Evolutionary conservation across 768 basidiomycete genomes (phyloP).

Genomic region (Leucosporidium yakuticum): DNA sequence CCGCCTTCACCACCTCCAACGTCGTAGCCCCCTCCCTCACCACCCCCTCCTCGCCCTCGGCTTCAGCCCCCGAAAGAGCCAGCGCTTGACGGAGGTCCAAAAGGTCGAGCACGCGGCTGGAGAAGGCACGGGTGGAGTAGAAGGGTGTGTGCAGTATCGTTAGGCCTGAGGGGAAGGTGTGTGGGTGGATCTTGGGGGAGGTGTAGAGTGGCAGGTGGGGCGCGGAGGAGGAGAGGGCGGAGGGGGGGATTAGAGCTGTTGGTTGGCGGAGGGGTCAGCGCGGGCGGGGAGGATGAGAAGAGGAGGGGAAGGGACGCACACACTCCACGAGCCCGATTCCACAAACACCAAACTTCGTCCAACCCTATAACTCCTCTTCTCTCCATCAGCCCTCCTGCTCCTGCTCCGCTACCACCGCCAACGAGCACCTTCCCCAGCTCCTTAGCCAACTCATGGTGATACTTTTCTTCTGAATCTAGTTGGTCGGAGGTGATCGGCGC

Average conservation of each 20-base stretch:
- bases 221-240: constrained; percentile 65
- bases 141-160: constrained; percentile 76
- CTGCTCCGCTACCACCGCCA: no score
- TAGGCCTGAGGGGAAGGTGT: constrained; percentile 67
- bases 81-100: constrained; percentile 42
- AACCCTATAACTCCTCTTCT: constrained; percentile 29
- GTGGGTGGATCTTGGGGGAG: constrained; percentile 51
- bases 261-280: constrained; percentile 2
- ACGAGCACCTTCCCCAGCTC: constrained; percentile 77
- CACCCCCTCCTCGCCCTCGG: constrained; percentile 31
- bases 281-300: background rate
- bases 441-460: constrained; percentile 56
- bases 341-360: constrained; percentile 39
- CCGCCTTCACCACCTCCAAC: constrained; percentile 64
- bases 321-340: constrained; percentile 35
- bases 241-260: constrained; percentile 79
- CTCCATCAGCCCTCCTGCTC: constrained; percentile 8
- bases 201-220: constrained; percentile 46
- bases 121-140: constrained; percentile 64
- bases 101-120: constrained; percentile 57
- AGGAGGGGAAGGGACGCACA: constrained; percentile 17
- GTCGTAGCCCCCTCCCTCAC: background rate
- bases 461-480: constrained; percentile 71
- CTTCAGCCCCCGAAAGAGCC: background rate
- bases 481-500: constrained; percentile 82